Base-by-base conservation (phyloP, 2,329 filamentous ascomycete genomes). In the Lachnellula occidentalis region DNA sequence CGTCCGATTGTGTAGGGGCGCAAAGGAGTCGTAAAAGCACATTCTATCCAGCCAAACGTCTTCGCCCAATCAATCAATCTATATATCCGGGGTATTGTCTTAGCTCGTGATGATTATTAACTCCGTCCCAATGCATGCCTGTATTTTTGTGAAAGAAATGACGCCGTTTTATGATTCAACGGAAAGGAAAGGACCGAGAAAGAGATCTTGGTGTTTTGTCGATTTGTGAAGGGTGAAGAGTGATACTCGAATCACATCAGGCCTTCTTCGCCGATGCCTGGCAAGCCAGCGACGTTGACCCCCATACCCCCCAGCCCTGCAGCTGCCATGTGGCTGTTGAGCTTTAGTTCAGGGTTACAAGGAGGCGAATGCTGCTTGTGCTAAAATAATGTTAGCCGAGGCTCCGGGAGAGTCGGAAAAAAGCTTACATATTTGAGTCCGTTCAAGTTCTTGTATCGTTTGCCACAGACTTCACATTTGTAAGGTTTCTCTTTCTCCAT, bases 401-500 rank as follows among this genome's bases (percentile, higher is more conserved):
- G 45, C 48, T 43, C 37, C 9, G 45, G 15, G 34, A 55, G 34
- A 51, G 31, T 41, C 17, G 42, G 49, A 45, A 36, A 36, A 37
- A 27, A 46, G 74, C 82, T 73, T 73, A 86, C 83, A 69, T 99
- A 99, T 83, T 99, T 99, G 59, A 99, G 81, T 6, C 94, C 94
- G 72, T 99, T 99, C 58, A 99, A 73, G 69, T 99, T 99, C 84
- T 99, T 99, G 76, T 99, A 99, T 50, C 94, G 88, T 77, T 99
- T 99, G 66, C 92, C 92, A 69, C 94, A 99, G 11, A 91, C 87
- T 61, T 97, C 92, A 72, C 94, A 99, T 68, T 92, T 92, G 71
- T 97, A 97, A 2, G 94, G 94, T 76, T 99, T 99, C 76, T 97
- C 92, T 72, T 97, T 99, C 74, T 99, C 94, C 94, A 99, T 99